Conservation (phyloP, 176 grass and related monocot genomes). For the Musa schizocarpa region DNA sequence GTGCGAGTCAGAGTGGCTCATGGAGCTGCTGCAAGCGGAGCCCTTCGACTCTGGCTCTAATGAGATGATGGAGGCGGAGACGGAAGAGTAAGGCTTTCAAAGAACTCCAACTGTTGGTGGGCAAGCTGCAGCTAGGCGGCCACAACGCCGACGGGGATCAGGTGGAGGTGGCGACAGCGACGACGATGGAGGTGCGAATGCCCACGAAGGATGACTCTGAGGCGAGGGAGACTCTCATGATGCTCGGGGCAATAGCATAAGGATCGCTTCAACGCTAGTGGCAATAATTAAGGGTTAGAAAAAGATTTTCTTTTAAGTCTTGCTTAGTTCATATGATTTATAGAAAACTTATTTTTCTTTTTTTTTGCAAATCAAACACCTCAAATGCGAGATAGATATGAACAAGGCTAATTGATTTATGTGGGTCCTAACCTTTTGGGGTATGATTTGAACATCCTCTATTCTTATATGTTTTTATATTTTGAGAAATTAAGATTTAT, state of each 20-base stretch:
- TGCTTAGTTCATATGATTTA: no score
- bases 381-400: no score
- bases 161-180: background rate
- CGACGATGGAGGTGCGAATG: background rate
- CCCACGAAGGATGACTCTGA: slow-evolving; percentile 6
- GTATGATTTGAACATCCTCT: no score
- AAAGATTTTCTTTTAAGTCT: background rate
- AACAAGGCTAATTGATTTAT: no score
- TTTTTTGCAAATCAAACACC: no score
- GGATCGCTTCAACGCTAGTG: no score
- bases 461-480: no score
- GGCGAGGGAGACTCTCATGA: slow-evolving; percentile 1
- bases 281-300: no score
- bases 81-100: background rate
- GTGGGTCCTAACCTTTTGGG: no score
- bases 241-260: background rate
- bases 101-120: background rate
- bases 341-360: no score
- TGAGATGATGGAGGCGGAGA: background rate
- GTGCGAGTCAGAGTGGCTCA: background rate
- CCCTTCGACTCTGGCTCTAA: background rate
- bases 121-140: background rate
- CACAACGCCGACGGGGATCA: background rate
- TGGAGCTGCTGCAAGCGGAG: slow-evolving; percentile 14
- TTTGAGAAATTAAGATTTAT: no score